Evolutionary conservation across 2,329 filamentous ascomycete species (phyloP).

Genomic region (Pseudonectria buxi): DNA sequence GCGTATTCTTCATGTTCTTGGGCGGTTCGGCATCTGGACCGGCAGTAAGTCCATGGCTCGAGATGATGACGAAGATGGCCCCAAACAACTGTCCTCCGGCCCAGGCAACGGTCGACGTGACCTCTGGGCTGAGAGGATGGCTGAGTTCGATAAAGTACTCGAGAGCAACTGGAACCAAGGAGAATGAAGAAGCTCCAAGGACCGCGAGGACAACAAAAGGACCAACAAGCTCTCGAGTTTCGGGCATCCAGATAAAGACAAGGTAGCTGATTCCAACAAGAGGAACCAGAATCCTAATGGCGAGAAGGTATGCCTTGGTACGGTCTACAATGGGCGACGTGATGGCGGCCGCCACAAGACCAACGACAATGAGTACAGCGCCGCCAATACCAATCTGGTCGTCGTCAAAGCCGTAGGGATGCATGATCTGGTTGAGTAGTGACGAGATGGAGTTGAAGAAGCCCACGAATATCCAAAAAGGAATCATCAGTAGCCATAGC

Average conservation of each 20-base stretch:
- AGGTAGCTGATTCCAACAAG: constrained; percentile 69
- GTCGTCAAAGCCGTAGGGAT: constrained; percentile 77
- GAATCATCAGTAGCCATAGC: constrained; percentile 72
- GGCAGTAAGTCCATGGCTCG: constrained; percentile 64
- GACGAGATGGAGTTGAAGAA: constrained; percentile 91
- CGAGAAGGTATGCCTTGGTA: constrained; percentile 69
- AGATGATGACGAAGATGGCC: constrained; percentile 72
- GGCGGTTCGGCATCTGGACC: constrained; percentile 49
- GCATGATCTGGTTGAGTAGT: constrained; percentile 82
- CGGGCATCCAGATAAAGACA: constrained; percentile 70
- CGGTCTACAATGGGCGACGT: constrained; percentile 77
- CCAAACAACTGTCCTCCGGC: constrained; percentile 78
- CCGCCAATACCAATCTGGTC: constrained; percentile 85
- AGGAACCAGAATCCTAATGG: constrained; percentile 69
- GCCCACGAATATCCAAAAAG: constrained; percentile 80
- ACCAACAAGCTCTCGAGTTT: constrained; percentile 52
- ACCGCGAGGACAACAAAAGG: constrained; percentile 70
- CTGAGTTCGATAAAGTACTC: constrained; percentile 85
- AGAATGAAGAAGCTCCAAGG: constrained; percentile 74
- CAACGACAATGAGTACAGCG: constrained; percentile 81
- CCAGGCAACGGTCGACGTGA: constrained; percentile 81
- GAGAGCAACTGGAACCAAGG: constrained; percentile 73
- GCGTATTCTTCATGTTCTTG: constrained; percentile 63
- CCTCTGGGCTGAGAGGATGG: constrained; percentile 78
- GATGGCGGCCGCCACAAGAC: constrained; percentile 70